Conservation (phyloP, 257 asterid genomes). For the Capsicum baccatum region DNA sequence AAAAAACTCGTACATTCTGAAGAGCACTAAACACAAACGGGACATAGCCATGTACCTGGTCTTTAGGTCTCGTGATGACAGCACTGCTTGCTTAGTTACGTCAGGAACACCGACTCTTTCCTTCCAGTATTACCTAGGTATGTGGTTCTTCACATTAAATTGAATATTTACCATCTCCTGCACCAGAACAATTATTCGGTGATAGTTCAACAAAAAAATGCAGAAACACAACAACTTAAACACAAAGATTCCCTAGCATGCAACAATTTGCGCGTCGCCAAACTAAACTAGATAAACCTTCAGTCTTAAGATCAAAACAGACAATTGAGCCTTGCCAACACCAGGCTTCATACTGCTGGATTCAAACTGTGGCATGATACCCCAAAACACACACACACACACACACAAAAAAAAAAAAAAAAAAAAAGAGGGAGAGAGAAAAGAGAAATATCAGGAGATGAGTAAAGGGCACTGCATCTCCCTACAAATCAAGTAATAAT, state of each 20-base stretch:
- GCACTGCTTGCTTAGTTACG: neutral
- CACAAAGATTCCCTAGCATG: neutral
- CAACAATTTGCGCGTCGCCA: neutral
- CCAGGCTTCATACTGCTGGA: neutral
- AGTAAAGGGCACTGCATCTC: neutral
- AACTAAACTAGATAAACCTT: neutral
- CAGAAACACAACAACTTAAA: neutral
- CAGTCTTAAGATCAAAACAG: neutral
- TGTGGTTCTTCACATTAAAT: neutral
- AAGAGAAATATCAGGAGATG: neutral
- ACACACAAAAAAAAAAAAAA: neutral
- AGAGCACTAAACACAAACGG: neutral
- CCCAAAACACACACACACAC: neutral
- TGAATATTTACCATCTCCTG: neutral
- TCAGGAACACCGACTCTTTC: neutral
- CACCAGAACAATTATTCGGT: neutral
- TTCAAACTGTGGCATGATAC: neutral
- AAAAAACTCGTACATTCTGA: neutral
- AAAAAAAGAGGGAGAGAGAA: neutral
- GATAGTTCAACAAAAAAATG: conserved; percentile 1
- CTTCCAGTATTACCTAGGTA: neutral
- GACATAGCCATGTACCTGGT: neutral
- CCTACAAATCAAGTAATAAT: neutral
- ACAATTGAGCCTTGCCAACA: neutral
- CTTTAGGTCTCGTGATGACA: neutral